Conservation (phyloP, 495 filamentous ascomycete genomes). For the Friedmanniomyces simplex region DNA sequence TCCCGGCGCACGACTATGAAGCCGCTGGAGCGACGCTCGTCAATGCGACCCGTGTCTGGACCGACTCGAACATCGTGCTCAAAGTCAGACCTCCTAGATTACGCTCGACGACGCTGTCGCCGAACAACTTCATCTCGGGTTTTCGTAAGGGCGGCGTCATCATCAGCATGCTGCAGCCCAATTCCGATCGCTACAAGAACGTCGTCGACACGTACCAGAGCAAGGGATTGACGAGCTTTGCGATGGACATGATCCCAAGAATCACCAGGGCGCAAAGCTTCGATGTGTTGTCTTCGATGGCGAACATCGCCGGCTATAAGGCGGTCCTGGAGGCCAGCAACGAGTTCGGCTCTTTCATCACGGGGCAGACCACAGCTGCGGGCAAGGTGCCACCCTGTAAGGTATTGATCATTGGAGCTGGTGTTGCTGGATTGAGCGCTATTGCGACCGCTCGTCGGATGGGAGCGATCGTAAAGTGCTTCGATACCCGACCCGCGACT, state of each 20-base stretch:
- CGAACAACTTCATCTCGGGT: constrained; percentile 21
- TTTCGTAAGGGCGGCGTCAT: constrained; percentile 20
- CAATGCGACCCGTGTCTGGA: constrained; percentile 52
- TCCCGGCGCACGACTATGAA: constrained; percentile 60
- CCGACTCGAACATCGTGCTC: constrained; percentile 60
- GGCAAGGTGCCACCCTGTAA: constrained; percentile 66
- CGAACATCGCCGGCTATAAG: constrained; percentile 81
- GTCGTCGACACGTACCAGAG: constrained; percentile 11
- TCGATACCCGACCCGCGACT: constrained; percentile 67
- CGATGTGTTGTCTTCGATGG: constrained; percentile 75
- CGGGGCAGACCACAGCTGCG: constrained; percentile 73
- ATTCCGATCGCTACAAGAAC: constrained; percentile 12
- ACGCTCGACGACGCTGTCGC: constrained; percentile 8
- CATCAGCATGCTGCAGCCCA: constrained; percentile 20
- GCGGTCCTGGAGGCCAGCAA: constrained; percentile 75
- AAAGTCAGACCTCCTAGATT: constrained; percentile 58
- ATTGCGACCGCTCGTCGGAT: constrained; percentile 69
- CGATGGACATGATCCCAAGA: constrained; percentile 76
- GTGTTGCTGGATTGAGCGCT: constrained; percentile 70
- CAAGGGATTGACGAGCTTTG: constrained; percentile 48
- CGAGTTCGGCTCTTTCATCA: constrained; percentile 70
- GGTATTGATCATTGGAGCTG: constrained; percentile 74
- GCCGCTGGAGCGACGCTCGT: constrained; percentile 62
- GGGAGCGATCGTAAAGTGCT: constrained; percentile 76
- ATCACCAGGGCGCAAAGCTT: constrained; percentile 75